Base-by-base conservation (phyloP, 2,329 filamentous ascomycete species). In the Hypoxylon sp. region DNA sequence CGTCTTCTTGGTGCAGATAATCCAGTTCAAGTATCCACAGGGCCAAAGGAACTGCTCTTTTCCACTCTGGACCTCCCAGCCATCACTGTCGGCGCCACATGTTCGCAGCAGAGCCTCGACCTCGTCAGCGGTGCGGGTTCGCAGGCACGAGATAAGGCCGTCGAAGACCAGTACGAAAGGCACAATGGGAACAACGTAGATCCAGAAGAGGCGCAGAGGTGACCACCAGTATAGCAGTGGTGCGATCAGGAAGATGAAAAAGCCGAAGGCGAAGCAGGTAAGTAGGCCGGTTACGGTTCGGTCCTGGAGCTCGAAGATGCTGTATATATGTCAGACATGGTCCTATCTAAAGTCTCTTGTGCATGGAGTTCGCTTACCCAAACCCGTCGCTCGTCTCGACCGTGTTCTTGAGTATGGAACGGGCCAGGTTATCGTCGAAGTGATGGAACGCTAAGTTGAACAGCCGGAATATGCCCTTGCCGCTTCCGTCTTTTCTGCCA, bases 391-490 rank as follows among this genome's bases (percentile, higher is more conserved):
- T 85, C 0, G 86, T 91, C 70, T 86, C 81, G 36, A 92, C 76
- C 0, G 89, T 90, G 74, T 91, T 88, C 54, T 81, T 81, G 30
- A 94, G 75, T 28, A 93, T 89, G 7, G 82, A 81, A 24, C 75
- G 78, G 0, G 89, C 91, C 16, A 88, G 77, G 3, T 79, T 78
- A 72, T 93, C 89, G 65, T 88, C 84, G 70, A 93, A 93, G 78
- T 93, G 91, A 77, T 93, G 91, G 73, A 94, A 94, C 0, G 90
- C 86, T 1, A 93, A 81, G 74, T 90, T 91, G 76, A 91, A 93
- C 51, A 93, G 78, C 3, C 91, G 82, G 74, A 93, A 90, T 20
- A 91, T 80, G 45, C 80, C 84, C 72, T 82, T 84, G 16, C 70
- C 65, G 61, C 67, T 72, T 32, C 49, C 74, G 60, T 38, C 32